Percentiles rank a stretch among this genome's conserved stretches.
These are phyloP conservation scores for Mucuna pruriens DNA, from an alignment of 306 rosid genomes.

Conservation along the genomic window DNA sequence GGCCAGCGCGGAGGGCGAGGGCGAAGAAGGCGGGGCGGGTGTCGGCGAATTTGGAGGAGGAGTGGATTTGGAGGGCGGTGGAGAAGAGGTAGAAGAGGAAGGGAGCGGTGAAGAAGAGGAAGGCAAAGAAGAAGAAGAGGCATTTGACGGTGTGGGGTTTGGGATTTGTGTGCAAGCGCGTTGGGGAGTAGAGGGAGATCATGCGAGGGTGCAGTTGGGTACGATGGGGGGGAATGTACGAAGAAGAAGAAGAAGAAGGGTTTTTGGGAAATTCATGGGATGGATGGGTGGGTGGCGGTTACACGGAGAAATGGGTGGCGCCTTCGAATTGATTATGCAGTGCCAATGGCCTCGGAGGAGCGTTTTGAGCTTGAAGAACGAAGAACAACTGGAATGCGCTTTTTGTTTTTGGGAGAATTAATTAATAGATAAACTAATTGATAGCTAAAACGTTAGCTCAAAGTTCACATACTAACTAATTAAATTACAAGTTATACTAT, in stretches of 20 bases:
- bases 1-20: conserved; percentile 42
- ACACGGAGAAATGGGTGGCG: background rate
- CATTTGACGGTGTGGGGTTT: conserved; percentile 44
- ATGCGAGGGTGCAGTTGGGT: conserved; percentile 59
- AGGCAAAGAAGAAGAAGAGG: conserved; percentile 30
- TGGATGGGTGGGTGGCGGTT: background rate
- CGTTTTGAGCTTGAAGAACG: background rate
- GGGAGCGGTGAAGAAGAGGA: conserved; percentile 47
- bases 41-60: conserved; percentile 46
- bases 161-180: background rate
- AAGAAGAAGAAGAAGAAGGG: conserved; percentile 8
- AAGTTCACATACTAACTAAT: no score
- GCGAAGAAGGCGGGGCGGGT: conserved; percentile 46
- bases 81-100: conserved; percentile 59
- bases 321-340: background rate
- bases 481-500: no score
- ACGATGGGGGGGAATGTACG: conserved; percentile 51
- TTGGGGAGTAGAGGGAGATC: conserved; percentile 30
- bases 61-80: conserved; percentile 54
- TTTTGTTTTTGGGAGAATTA: no score
- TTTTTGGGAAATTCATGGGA: conserved; percentile 29
- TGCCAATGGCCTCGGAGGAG: background rate
- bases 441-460: no score
- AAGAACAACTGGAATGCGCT: no score
- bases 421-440: no score